Conservation (phyloP, 2,329 filamentous ascomycete genomes). For the Fusarium oligoseptatum region DNA sequence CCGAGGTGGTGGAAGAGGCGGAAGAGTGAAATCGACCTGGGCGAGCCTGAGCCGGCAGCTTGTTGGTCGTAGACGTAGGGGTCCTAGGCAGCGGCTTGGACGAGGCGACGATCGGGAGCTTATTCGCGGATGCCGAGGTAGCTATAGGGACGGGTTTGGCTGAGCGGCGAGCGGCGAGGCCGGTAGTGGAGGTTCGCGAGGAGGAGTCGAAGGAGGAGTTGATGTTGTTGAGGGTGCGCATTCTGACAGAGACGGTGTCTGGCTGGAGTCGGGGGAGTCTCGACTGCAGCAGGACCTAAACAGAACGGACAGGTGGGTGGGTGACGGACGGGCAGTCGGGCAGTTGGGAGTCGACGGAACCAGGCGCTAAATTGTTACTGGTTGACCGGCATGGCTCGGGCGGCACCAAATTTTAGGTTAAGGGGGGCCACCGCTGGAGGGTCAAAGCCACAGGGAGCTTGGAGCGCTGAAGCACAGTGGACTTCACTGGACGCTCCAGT, state of each 20-base stretch:
- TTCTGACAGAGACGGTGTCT: slow-evolving; percentile 31
- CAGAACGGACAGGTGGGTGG: slow-evolving; percentile 15
- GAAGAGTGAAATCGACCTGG: slow-evolving; percentile 37
- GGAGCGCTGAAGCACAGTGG: slow-evolving; percentile 34
- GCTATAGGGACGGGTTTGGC: slow-evolving; percentile 12
- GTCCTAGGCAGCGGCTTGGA: slow-evolving; percentile 39
- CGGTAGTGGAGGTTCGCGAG: slow-evolving; percentile 32
- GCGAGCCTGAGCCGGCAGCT: slow-evolving; percentile 29
- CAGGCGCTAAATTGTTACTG: slow-evolving; percentile 39
- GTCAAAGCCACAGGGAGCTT: slow-evolving; percentile 6
- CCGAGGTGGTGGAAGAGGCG: slow-evolving; percentile 38
- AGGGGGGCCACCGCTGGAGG: slow-evolving; percentile 20
- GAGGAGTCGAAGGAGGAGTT: slow-evolving; percentile 41
- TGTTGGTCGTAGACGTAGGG: slow-evolving; percentile 26
- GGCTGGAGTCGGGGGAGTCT: slow-evolving; percentile 32
- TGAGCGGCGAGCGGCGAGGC: slow-evolving; percentile 30
- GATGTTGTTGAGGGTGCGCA: slow-evolving; percentile 48
- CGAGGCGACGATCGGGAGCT: slow-evolving; percentile 22
- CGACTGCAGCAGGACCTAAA: slow-evolving; percentile 14
- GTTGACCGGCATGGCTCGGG: slow-evolving; percentile 25
- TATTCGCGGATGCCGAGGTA: slow-evolving; percentile 19
- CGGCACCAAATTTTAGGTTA: slow-evolving; percentile 34
- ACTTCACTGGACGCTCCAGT: background rate
- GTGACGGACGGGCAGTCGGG: background rate
- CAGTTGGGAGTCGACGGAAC: background rate